phyloP scores from a whole-genome alignment of 2,329 filamentous ascomycete species.

The Colletotrichum coccodes region DNA sequence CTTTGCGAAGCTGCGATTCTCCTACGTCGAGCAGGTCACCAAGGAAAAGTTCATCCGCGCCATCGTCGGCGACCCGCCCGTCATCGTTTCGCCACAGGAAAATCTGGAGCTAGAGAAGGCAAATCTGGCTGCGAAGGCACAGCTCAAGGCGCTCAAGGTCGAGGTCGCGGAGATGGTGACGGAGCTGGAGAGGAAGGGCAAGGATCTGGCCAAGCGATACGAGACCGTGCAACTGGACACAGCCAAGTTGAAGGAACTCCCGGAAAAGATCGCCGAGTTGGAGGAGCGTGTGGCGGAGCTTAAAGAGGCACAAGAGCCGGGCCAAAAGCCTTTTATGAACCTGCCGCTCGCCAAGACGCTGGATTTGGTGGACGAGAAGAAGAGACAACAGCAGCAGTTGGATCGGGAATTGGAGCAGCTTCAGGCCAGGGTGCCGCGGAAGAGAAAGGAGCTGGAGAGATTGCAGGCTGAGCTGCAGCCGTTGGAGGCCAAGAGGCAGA shows the following conservation, averaged over 20 bases:
- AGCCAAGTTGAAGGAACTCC: slow-evolving; percentile 60
- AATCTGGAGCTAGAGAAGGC: slow-evolving; percentile 80
- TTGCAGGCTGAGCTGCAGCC: slow-evolving; percentile 75
- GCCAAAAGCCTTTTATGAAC: slow-evolving; percentile 56
- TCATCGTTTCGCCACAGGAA: slow-evolving; percentile 84
- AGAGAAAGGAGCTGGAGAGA: slow-evolving; percentile 73
- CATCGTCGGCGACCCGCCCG: slow-evolving; percentile 89
- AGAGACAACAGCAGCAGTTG: slow-evolving; percentile 63
- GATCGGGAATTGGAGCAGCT: slow-evolving; percentile 73
- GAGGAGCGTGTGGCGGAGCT: slow-evolving; percentile 60
- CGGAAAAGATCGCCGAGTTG: slow-evolving; percentile 57
- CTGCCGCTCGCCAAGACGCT: slow-evolving; percentile 68
- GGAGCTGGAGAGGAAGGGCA: slow-evolving; percentile 74
- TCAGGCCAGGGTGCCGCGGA: slow-evolving; percentile 70
- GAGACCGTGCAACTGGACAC: slow-evolving; percentile 61
- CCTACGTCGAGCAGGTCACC: slow-evolving; percentile 97
- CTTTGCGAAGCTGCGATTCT: slow-evolving; percentile 95
- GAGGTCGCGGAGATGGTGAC: slow-evolving; percentile 79
- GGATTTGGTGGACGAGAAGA: slow-evolving; percentile 60
- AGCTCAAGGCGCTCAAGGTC: slow-evolving; percentile 81
- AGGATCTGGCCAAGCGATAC: slow-evolving; percentile 66
- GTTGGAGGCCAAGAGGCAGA: slow-evolving; percentile 73
- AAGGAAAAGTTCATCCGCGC: slow-evolving; percentile 97
- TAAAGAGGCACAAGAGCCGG: slow-evolving; percentile 49
- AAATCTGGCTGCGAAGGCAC: slow-evolving; percentile 77